Conservation (phyloP, 768 basidiomycete species). For the Tubosaeta brunneosetosa region DNA sequence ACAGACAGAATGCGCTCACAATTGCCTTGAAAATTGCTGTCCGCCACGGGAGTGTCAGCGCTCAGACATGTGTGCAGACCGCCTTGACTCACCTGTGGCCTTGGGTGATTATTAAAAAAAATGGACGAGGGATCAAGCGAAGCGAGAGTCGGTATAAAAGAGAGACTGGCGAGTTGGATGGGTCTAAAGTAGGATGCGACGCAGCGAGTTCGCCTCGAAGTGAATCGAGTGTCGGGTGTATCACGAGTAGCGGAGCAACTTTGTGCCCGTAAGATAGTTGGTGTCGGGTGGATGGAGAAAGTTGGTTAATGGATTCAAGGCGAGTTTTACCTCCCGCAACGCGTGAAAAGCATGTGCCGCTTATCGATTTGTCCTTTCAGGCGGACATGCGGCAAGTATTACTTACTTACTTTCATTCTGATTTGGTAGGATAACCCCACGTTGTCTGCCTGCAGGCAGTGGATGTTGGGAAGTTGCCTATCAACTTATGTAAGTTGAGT, state of each 20-base stretch:
- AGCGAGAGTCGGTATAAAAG: constrained; percentile 33
- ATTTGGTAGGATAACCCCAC: constrained; percentile 50
- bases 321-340: constrained; percentile 42
- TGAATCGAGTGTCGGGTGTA: constrained; percentile 44
- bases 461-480: constrained; percentile 36
- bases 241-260: constrained; percentile 23
- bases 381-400: constrained; percentile 30
- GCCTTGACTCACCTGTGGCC: constrained; percentile 16
- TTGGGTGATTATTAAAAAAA: constrained; percentile 16
- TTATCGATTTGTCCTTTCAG: constrained; percentile 43
- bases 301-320: constrained; percentile 24
- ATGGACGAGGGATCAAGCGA: constrained; percentile 15
- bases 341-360: constrained; percentile 50
- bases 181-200: constrained; percentile 22
- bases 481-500: constrained; percentile 40
- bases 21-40: constrained; percentile 6
- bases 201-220: constrained; percentile 43
- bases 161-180: constrained; percentile 32
- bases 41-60: constrained; percentile 1
- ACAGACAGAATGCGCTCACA: constrained; percentile 11
- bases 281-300: constrained; percentile 18
- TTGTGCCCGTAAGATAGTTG: constrained; percentile 26
- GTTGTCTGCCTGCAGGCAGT: constrained; percentile 77
- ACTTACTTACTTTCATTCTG: constrained; percentile 40
- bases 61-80: not conserved